Conservation (phyloP, 345 rosid species). For the Angophora floribunda region DNA sequence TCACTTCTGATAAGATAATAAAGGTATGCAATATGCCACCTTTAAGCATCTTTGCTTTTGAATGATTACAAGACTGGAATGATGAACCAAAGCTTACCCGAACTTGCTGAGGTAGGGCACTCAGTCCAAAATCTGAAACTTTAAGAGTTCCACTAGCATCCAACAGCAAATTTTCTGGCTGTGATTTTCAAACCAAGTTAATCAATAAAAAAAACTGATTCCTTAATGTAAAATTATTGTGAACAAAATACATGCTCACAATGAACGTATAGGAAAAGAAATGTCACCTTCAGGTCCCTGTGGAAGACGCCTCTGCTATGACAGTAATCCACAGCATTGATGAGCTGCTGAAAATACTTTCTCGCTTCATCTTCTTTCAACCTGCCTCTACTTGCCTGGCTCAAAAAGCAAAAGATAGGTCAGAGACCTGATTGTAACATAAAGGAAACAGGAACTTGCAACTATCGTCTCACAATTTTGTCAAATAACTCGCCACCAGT, state of each 20-base stretch:
- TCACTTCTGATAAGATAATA: background rate
- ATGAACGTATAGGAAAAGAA: background rate
- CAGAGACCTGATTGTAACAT: background rate
- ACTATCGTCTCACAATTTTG: constrained; percentile 65
- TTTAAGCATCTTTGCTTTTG: background rate
- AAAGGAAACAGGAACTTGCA: background rate
- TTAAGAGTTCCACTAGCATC: constrained; percentile 81
- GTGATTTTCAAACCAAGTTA: constrained; percentile 14
- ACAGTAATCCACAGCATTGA: constrained; percentile 94
- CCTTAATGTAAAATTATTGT: background rate
- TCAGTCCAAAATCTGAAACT: constrained; percentile 97
- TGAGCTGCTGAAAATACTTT: constrained; percentile 91
- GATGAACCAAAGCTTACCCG: constrained; percentile 42
- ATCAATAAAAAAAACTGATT: background rate
- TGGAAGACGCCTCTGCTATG: constrained; percentile 97
- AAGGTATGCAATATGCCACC: background rate
- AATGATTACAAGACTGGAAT: background rate
- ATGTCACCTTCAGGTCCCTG: constrained; percentile 84
- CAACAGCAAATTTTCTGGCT: constrained; percentile 95
- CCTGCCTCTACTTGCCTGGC: constrained; percentile 85
- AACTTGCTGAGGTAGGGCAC: constrained; percentile 99
- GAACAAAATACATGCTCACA: background rate
- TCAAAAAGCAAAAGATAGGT: background rate
- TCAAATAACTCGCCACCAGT: constrained; percentile 99
- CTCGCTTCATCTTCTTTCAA: constrained; percentile 96